Conservation (phyloP, 2,329 filamentous ascomycete species). For the Botrytis elliptica region DNA sequence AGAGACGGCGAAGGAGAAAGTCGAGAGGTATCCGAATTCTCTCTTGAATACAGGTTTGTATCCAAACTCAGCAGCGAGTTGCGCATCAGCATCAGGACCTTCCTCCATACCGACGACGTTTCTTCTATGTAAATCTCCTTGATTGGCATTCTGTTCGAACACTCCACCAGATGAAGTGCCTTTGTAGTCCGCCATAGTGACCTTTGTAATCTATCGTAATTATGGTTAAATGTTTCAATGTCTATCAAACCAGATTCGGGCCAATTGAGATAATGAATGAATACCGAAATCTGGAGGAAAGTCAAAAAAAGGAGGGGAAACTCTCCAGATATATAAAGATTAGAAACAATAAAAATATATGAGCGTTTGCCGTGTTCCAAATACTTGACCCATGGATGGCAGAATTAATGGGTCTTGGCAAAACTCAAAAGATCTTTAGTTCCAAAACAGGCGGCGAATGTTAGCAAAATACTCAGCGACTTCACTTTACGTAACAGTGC, state of each 20-base stretch:
- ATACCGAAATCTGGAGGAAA: background rate
- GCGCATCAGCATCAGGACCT: conserved; percentile 36
- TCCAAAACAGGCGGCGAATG: conserved; percentile 8
- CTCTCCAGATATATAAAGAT: conserved; percentile 9
- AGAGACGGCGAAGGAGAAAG: conserved; percentile 59
- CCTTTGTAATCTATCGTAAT: background rate
- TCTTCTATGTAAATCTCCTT: conserved; percentile 10
- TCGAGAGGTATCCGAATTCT: conserved; percentile 57
- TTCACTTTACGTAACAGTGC: conserved; percentile 16
- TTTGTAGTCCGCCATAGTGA: conserved; percentile 16
- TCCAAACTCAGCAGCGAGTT: conserved; percentile 37
- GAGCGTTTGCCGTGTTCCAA: conserved; percentile 5
- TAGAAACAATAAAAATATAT: background rate
- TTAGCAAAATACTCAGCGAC: background rate
- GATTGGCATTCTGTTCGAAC: background rate
- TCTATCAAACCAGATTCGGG: background rate
- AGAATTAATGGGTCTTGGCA: conserved; percentile 10
- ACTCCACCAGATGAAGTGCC: conserved; percentile 7
- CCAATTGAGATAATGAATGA: conserved; percentile 9
- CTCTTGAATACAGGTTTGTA: conserved; percentile 54
- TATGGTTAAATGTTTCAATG: background rate
- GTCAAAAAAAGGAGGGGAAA: background rate
- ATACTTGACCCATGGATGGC: conserved; percentile 2
- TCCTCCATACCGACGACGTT: conserved; percentile 25
- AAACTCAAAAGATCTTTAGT: conserved; percentile 9